phyloP scores from a whole-genome alignment of 1,284 basidiomycete genomes.

The Ceratobasidium sp. region DNA sequence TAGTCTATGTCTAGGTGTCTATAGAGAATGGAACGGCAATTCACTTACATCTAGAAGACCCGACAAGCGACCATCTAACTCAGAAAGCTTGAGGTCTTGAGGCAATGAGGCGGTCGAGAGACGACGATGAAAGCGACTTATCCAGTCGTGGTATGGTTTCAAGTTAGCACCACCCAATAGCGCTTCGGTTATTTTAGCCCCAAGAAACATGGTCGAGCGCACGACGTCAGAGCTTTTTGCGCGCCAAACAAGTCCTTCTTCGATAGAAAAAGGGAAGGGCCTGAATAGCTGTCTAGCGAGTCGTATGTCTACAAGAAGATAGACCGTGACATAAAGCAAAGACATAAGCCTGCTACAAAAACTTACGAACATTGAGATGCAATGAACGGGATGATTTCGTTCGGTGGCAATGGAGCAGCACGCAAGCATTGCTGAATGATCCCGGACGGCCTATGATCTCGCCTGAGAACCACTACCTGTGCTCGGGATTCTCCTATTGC shows the following conservation, averaged over 20 bases:
- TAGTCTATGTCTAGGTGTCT: neutral
- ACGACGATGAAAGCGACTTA: neutral
- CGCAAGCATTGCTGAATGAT: neutral
- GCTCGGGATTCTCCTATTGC: neutral
- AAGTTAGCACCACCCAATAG: neutral
- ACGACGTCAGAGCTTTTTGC: neutral
- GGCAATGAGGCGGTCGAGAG: neutral
- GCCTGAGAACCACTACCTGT: neutral
- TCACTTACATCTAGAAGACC: constrained; percentile 20
- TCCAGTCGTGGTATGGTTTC: constrained; percentile 7
- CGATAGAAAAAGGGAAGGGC: constrained; percentile 1
- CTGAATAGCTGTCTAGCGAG: neutral
- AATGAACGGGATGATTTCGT: neutral
- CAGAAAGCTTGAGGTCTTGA: neutral
- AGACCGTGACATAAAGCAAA: neutral
- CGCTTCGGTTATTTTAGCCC: constrained; percentile 14
- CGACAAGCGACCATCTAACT: neutral
- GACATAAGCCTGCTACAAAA: neutral
- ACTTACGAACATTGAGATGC: constrained; percentile 17
- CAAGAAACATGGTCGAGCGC: constrained; percentile 27
- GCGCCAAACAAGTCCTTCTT: neutral
- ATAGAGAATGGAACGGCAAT: neutral
- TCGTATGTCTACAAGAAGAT: neutral
- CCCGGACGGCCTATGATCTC: too few species aligned
- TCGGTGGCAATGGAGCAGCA: neutral